Evolutionary conservation across 2,329 filamentous ascomycete species (phyloP).

Genomic region (Rutstroemia sp.): DNA sequence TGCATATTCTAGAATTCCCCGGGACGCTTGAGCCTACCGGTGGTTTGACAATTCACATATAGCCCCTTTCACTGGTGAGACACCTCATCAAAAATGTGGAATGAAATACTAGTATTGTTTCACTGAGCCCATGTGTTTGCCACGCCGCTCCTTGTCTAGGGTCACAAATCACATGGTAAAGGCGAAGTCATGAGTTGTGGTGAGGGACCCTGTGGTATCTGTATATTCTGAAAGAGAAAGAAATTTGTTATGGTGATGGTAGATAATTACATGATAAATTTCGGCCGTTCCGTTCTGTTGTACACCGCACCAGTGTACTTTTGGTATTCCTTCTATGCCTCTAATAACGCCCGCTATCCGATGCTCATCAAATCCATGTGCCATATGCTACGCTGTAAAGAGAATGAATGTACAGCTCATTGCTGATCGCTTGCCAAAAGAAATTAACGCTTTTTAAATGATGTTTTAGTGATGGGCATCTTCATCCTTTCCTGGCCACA

Average conservation of each 20-base stretch:
- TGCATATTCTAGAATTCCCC: not conserved
- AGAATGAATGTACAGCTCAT: conserved; percentile 6
- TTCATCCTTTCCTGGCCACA: conserved; percentile 32
- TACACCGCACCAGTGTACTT: not conserved
- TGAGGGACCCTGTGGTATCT: conserved; percentile 8
- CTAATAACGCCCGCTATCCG: conserved; percentile 1
- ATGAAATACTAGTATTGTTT: not conserved
- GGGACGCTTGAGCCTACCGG: not conserved
- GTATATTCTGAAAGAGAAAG: not conserved
- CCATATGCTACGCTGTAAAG: not conserved
- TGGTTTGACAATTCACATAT: not conserved
- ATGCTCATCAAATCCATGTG: not conserved
- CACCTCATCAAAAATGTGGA: not conserved
- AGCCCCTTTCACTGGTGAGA: not conserved
- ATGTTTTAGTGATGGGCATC: conserved; percentile 22
- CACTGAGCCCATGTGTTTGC: too few species aligned
- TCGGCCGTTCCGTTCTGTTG: not conserved
- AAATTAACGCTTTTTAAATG: not conserved
- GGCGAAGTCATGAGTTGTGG: not conserved
- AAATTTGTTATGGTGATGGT: not conserved
- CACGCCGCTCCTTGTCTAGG: too few species aligned
- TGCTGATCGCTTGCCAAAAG: not conserved
- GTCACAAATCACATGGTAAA: not conserved
- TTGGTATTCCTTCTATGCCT: not conserved
- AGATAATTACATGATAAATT: conserved; percentile 2